Conservation (phyloP, 2,329 filamentous ascomycete species). For the Colletotrichum godetiae region DNA sequence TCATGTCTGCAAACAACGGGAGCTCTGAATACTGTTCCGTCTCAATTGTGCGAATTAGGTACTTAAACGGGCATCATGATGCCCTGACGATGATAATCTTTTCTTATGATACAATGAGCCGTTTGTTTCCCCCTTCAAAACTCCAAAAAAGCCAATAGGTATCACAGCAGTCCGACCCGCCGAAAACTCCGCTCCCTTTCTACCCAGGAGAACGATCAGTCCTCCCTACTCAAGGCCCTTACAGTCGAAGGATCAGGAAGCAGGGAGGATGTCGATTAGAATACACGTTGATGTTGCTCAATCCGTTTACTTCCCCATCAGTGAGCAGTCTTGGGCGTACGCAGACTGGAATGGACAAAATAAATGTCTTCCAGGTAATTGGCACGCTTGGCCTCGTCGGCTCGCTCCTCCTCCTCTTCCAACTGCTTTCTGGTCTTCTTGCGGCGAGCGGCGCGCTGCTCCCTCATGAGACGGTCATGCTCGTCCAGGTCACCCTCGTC, state of each 20-base stretch:
- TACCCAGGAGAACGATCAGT: background rate
- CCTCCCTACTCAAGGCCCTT: too few relatives aligned
- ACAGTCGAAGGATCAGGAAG: background rate
- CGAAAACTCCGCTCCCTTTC: conserved; percentile 19
- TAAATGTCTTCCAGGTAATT: conserved; percentile 33
- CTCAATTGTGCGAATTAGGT: background rate
- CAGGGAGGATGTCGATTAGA: background rate
- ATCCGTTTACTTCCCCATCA: background rate
- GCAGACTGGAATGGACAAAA: conserved; percentile 25
- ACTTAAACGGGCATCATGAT: conserved; percentile 7
- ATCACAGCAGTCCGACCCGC: conserved; percentile 17
- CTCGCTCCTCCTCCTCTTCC: conserved; percentile 26
- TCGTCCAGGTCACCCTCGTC: conserved; percentile 13
- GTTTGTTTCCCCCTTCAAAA: conserved; percentile 9
- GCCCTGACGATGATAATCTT: background rate
- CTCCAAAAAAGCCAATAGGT: conserved; percentile 27
- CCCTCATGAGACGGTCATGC: conserved; percentile 10
- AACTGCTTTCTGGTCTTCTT: conserved; percentile 17
- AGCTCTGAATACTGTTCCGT: background rate
- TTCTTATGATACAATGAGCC: background rate
- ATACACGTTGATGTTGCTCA: background rate
- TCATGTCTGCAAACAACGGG: background rate
- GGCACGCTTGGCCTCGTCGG: conserved; percentile 29
- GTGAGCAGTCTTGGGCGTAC: conserved; percentile 19
- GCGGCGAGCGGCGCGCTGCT: conserved; percentile 15